A percentile compares a stretch with the other conserved stretches of the same genome.
Conservation (phyloP, 495 filamentous ascomycete genomes). For the Podospora bellae-mahoneyi region DNA sequence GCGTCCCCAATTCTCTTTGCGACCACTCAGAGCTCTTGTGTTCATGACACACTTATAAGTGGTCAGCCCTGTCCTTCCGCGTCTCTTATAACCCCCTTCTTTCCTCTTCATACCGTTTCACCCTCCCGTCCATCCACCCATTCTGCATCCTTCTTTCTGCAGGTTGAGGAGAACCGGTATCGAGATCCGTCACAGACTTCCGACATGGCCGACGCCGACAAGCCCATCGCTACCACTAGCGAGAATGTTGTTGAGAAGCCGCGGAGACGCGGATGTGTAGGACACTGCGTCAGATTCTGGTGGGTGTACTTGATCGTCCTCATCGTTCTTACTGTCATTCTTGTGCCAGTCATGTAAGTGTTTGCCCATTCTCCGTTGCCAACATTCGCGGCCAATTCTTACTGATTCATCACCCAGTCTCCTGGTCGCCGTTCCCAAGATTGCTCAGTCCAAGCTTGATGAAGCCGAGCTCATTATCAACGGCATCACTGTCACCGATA, state of each 20-base stretch:
- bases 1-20: background rate
- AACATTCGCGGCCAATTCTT: background rate
- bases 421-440: constrained; percentile 68
- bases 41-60: constrained; percentile 13
- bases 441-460: constrained; percentile 66
- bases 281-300: constrained; percentile 60
- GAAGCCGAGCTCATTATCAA: constrained; percentile 59
- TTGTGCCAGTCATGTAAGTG: constrained; percentile 66
- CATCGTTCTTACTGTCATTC: constrained; percentile 54
- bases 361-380: background rate
- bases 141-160: background rate
- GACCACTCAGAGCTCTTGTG: constrained; percentile 6
- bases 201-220: constrained; percentile 29
- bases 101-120: background rate
- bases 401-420: constrained; percentile 48
- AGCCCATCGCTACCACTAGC: constrained; percentile 24
- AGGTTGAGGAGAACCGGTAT: constrained; percentile 14
- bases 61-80: constrained; percentile 8
- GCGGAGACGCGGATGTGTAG: constrained; percentile 29
- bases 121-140: background rate
- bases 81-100: background rate
- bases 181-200: constrained; percentile 7
- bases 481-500: constrained; percentile 56
- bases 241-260: constrained; percentile 27
- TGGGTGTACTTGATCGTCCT: constrained; percentile 65